Conservation (phyloP, 176 grass and related monocot species). For the Raddia distichophylla region DNA sequence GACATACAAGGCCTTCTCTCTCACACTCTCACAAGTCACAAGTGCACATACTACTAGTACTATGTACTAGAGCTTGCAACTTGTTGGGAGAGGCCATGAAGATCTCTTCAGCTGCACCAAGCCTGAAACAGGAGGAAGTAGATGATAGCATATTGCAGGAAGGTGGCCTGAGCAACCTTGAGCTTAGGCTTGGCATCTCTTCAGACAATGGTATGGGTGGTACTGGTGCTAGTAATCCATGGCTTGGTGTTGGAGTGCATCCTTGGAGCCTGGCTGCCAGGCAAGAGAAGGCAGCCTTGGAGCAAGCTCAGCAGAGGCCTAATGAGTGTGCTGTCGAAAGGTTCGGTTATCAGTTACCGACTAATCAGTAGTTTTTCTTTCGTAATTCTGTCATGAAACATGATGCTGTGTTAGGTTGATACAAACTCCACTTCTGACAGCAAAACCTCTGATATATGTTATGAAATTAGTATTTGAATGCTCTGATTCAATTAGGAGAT, state of each 20-base stretch:
- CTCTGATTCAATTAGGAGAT: background rate
- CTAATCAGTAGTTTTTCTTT: background rate
- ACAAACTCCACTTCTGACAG: constrained; percentile 24
- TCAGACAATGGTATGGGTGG: constrained; percentile 39
- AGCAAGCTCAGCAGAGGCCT: constrained; percentile 46
- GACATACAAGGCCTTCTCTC: constrained; percentile 26
- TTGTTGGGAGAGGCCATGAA: constrained; percentile 50
- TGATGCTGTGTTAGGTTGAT: constrained; percentile 1
- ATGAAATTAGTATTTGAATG: background rate
- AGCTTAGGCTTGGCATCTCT: constrained; percentile 72
- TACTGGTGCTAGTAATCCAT: constrained; percentile 13
- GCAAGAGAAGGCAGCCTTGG: constrained; percentile 56
- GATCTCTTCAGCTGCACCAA: constrained; percentile 34
- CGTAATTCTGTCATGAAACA: background rate
- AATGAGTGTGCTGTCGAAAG: constrained; percentile 39
- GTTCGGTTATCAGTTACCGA: constrained; percentile 32
- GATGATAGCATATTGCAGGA: constrained; percentile 2
- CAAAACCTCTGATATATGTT: background rate
- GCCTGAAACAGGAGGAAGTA: constrained; percentile 44
- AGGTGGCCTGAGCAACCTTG: constrained; percentile 46
- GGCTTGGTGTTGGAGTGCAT: constrained; percentile 53
- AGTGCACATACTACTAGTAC: background rate
- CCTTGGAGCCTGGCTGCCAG: constrained; percentile 57
- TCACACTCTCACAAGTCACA: constrained; percentile 22
- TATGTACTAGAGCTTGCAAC: constrained; percentile 32